A percentile compares a stretch with the other conserved stretches of the same genome.
Evolutionary conservation across 163 green algal genomes (phyloP).

Genomic region (Scenedesmus sp.): DNA sequence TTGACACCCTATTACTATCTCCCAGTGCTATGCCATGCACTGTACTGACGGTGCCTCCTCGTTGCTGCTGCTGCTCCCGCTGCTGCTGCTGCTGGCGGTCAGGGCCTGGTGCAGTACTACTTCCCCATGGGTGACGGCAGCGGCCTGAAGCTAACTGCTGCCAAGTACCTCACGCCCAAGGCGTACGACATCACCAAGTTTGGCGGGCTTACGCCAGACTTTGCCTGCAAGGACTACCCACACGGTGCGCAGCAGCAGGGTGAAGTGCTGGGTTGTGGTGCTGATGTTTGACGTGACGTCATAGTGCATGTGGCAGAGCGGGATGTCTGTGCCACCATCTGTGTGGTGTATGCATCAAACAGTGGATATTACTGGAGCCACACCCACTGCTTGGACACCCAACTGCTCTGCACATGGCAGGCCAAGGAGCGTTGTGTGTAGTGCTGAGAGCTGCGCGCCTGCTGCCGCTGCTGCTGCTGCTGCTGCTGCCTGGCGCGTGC

Average conservation of each 20-base stretch:
- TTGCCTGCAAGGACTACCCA: constrained; percentile 69
- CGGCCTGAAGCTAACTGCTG: constrained; percentile 73
- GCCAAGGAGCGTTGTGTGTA: background rate
- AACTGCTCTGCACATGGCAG: background rate
- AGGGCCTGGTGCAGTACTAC: constrained; percentile 77
- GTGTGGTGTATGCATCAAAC: background rate
- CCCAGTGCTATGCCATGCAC: background rate
- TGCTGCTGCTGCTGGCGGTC: background rate
- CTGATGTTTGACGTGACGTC: background rate
- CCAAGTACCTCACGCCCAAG: constrained; percentile 71
- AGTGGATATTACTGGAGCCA: too few relatives aligned
- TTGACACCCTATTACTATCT: background rate
- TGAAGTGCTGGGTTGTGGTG: background rate
- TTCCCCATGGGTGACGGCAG: constrained; percentile 70
- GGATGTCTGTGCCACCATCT: background rate
- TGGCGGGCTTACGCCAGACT: constrained; percentile 66
- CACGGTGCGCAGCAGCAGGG: constrained; percentile 28
- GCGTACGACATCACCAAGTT: constrained; percentile 55
- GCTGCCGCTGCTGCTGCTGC: background rate
- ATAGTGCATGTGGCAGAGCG: background rate
- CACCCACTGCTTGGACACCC: too few relatives aligned
- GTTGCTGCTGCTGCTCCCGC: background rate
- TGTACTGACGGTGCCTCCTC: background rate
- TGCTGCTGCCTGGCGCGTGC: background rate
- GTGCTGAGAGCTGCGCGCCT: background rate